phyloP scores from a whole-genome alignment of 257 asterid genomes.

The Plectranthus barbatus region DNA sequence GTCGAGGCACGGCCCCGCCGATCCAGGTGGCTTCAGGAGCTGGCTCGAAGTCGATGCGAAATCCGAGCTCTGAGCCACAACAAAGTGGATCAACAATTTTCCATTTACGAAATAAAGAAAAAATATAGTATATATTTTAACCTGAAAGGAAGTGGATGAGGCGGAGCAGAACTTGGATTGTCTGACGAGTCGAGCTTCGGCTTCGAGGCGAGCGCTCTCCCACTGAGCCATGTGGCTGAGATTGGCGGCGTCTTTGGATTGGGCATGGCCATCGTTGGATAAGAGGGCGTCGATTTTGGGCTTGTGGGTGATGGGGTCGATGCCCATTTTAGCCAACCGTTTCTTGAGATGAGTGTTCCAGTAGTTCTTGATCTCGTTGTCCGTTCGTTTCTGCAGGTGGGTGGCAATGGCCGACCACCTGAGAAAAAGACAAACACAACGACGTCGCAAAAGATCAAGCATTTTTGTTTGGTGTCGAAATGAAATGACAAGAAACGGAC shows the following conservation, averaged over 20 bases:
- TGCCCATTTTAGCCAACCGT: conserved; percentile 70
- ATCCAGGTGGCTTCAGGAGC: conserved; percentile 18
- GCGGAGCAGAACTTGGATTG: conserved; percentile 60
- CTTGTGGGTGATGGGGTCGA: conserved; percentile 84
- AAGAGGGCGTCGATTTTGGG: conserved; percentile 61
- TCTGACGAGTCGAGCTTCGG: conserved; percentile 69
- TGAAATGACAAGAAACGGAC: background rate
- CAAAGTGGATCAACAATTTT: no score
- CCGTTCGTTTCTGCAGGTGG: conserved; percentile 75
- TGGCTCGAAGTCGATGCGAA: conserved; percentile 34
- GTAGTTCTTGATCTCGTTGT: no score
- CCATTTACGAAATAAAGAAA: background rate
- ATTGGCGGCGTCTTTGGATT: conserved; percentile 64
- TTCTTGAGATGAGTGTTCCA: conserved; percentile 92
- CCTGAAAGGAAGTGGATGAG: conserved; percentile 16
- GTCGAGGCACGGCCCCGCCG: conserved; percentile 34
- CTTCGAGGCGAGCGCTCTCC: no score
- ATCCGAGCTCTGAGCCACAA: conserved; percentile 22
- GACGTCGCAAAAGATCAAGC: background rate
- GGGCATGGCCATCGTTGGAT: conserved; percentile 56
- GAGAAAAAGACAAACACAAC: conserved; percentile 19
- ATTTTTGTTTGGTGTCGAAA: background rate
- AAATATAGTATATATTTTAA: background rate
- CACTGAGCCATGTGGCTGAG: conserved; percentile 97
- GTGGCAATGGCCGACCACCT: conserved; percentile 98